Evolutionary conservation across 768 basidiomycete genomes (phyloP), one percentile per base, ranked within the genome.

Genomic region (Rickenella mellea): DNA sequence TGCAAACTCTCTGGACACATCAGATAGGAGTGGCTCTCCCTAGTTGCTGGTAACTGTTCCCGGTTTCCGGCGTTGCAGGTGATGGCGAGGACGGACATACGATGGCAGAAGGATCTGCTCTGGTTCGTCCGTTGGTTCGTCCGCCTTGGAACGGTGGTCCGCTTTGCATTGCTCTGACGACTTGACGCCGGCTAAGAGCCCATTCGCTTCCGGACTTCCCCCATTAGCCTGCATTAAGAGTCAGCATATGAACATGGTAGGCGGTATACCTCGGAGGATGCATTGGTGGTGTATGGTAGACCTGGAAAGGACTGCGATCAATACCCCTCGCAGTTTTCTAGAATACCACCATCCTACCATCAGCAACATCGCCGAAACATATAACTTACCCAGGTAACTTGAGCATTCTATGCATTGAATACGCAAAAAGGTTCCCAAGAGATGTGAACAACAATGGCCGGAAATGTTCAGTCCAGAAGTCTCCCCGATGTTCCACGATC

Each of bases 401-500:
- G 38, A 84, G 59, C 4, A 87, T 90, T 50, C 83, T 86, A 47
- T 89, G 90, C 83, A 93, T 91, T n/a, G 80, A 83, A 63, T 81
- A 92, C 9, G 85, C 87, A 61, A 92, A 92, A 55, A 91, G 89
- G 55, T 89, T 86, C 14, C 81, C 83, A 40, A 93, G 62, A 4
- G 81, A 80, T 0, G 91, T 93, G 62, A 90, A 90, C 39, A 90
- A 56, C 42, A 80, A 58, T 7, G 91, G 90, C 5, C 87, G 69
- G 52, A 94, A 94, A 62, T 92, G 91, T 56, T 89, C 86, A 2
- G 79, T 71, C 89, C 88, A 92, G 54, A 83, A 91, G 48, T 89
- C 87, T 17, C 76, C 78, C 43, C 68, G 70, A 10, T 60, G 61
- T 27, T 68, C 68, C 20, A 79, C 74, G 53, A 85, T 83, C 11